Base-by-base conservation (phyloP, 2,329 filamentous ascomycete genomes). In the Allantophomopsis cytisporea region DNA sequence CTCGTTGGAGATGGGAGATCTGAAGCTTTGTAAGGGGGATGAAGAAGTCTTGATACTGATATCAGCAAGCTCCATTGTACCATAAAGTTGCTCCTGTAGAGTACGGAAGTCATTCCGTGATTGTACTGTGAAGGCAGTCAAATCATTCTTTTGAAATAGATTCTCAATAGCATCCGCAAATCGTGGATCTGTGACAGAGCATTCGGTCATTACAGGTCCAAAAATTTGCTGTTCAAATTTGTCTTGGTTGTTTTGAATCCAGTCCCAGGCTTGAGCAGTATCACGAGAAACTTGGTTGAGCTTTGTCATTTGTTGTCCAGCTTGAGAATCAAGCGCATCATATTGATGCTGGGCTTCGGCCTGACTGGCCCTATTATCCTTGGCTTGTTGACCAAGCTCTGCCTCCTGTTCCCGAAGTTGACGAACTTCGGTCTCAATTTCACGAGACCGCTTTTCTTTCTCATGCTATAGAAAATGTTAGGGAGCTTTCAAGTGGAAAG, bases 21-120 rank as follows among this genome's bases (percentile, higher is more conserved):
- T 62, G 47, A 80, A 82, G 1, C 64, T 57, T 4, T 66, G 60
- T 7, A 86, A 58, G 2, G 71, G 58, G 13, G 64, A 61, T 1
- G 65, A 58, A 41, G 73, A 76, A 1, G 74, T 78, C 45, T 81
- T 79, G 43, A 94, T 76, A 35, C 76, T 76, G 33, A 94, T 62
- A 42, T 79, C 79, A 7, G 76, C 75, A 28, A 94, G 65, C 28
- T 64, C 71, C 66, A 87, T 66, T 3, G 65, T 63, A 7, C 64
- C 63, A 45, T 75, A 76, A 2, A 93, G 68, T 43, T 78, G 64
- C 31, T 76, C 59, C 41, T 80, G 78, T 5, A 98, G 64, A 38
- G 72, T 79, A 42, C 71, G 76, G 56, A 87, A 85, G 57, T 98
- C 91, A 4, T 71, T 68, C 21, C 63, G 68, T 18, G 72, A 83